Evolutionary conservation across 192 early-diverging fungal genomes (phyloP), one percentile per base, ranked within the genome.

Genomic region (Coemansia sp.): DNA sequence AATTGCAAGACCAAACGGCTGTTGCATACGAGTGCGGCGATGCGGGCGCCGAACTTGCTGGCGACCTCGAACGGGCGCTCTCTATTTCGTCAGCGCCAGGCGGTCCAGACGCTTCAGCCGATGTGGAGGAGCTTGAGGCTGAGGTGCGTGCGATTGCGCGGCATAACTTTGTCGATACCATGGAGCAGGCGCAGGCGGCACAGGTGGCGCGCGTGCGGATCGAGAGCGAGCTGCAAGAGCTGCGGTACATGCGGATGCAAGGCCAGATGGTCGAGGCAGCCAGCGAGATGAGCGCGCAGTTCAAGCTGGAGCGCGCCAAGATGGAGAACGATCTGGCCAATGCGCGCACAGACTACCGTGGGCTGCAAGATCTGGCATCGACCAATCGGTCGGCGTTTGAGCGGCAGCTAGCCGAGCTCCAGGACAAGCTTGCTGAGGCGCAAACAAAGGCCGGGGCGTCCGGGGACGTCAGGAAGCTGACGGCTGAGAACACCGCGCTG

Each of bases 241-340:
- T 72, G 48, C 15, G 48, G 66, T 50, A 59, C 13, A 75, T 72
- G 73, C 68, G 58, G 5, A 42, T 67, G 60, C 78, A 81, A 43
- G 78, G 73, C 22, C 62, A 81, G 59, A 69, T 81, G 15, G 78
- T 81, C 35, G 78, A 69, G 66, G 54, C 73, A 8, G 73, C 59
- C 6, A 59, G 66, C 36, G 69, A 72, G 10, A 75, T 81, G 66
- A 75, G 78, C 49, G 40, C 59, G 15, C 55, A 64, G 59, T 61
- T 67, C 66, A 75, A 72, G 73, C 50, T 34, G 14, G 70, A 69
- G 17, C 60, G 59, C 15, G 66, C 70, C 15, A 32, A 35, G 49
- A 62, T 71, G 35, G 66, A 72, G 38, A 34, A 29, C 22, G 63
- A 48, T n/a, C 61, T 75, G 15, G 53, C 36, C 14, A 15, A 25